Base-by-base conservation (phyloP, 345 rosid genomes). In the Trapa bicornis region DNA sequence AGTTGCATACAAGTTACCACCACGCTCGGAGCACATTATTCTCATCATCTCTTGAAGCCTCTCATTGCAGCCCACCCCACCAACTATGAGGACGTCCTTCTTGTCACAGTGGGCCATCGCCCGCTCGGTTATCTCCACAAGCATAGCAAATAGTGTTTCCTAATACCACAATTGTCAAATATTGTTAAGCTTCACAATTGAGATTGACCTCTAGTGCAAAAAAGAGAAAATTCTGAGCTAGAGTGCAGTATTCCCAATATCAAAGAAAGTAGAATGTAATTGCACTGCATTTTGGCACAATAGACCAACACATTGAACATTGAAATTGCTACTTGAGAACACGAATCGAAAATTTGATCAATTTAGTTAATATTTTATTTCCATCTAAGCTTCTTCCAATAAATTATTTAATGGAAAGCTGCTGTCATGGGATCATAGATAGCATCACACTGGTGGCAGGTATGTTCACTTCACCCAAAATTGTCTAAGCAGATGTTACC, bases 61-160 rank as follows among this genome's bases (percentile, higher is more conserved):
- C 86, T 86, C 91, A 6, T 91, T 94, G 77, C 99, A 94, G 7
- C 99, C 99, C 17, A 91, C 96, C 5, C 99, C 97, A 0, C 96
- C 99, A 38, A 94, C 97, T 52, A 94, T 94, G 50, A 94, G 86
- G 77, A 94, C 82, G 41, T 94, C 97, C 71, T 83, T 91, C 80
- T 77, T 85, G 77, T 94, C 99, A 15, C 99, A 91, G 75, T 94
- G 97, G 0, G 99, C 99, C 99, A 94, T 94, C 6, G 99, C 97
- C 42, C 96, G 79, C 72, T 94, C 97, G 0, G 96, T 94, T 35
- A 94, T 94, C 87, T 94, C 97, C 80, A 91, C 97, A 17, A 94
- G 85, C 99, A 91, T 94, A 0, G 96, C 96, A 57, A 86, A 94
- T 53, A 94, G 64, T 0, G 97, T 91, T 76, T 91, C 96, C 97